A percentile compares a stretch with the other conserved stretches of the same genome.
phyloP scores from a whole-genome alignment of 306 rosid species.

The Sesbania bispinosa region DNA sequence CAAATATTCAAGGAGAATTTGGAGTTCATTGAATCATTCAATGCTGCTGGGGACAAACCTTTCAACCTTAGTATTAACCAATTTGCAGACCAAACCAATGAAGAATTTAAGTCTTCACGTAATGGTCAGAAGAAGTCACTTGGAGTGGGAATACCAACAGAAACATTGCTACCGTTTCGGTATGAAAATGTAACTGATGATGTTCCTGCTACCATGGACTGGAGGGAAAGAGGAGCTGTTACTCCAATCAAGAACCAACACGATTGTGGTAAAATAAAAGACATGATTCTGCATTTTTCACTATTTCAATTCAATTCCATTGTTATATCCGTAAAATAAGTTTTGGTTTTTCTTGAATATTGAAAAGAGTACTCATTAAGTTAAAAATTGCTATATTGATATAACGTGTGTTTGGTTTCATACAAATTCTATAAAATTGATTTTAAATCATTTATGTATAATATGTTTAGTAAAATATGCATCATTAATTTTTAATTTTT shows the following conservation, averaged over 20 bases:
- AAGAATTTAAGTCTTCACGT: conserved; percentile 17
- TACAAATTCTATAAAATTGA: no score
- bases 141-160: no score
- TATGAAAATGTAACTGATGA: not conserved
- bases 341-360: no score
- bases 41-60: conserved; percentile 10
- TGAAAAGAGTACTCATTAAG: no score
- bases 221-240: conserved; percentile 31
- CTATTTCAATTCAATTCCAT: no score
- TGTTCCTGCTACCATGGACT: conserved; percentile 26
- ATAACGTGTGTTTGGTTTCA: no score
- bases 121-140: not conserved
- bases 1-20: conserved; percentile 28
- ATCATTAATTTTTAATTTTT: no score
- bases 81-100: conserved; percentile 25
- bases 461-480: no score
- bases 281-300: not conserved
- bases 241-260: conserved; percentile 1
- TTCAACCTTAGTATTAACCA: conserved; percentile 30
- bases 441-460: no score
- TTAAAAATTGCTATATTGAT: no score
- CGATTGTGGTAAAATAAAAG: conserved; percentile 12
- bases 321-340: no score
- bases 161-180: not conserved
- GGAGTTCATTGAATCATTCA: conserved; percentile 28